Evolutionary conservation across 2,329 filamentous ascomycete species (phyloP).

Genomic region (Penicillium sp.): DNA sequence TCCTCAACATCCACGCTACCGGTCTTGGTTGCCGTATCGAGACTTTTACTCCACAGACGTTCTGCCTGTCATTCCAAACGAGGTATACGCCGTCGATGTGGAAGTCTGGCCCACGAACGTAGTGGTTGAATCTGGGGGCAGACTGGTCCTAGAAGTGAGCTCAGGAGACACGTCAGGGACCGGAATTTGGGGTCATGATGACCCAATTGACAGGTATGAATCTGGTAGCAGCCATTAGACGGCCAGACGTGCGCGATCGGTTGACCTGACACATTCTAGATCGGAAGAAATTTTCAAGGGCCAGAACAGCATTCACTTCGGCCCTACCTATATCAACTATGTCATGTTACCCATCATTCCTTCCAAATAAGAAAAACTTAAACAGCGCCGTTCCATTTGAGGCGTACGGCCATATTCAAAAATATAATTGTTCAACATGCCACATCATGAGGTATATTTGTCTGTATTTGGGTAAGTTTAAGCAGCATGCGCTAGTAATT

Average conservation of each 20-base stretch:
- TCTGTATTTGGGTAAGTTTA: too few species aligned
- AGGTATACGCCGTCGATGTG: slow-evolving; percentile 54
- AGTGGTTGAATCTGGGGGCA: slow-evolving; percentile 25
- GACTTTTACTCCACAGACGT: slow-evolving; percentile 48
- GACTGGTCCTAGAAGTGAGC: slow-evolving; percentile 15
- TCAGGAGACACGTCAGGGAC: neutral
- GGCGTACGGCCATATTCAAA: too few species aligned
- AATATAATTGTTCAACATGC: too few species aligned
- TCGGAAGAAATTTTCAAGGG: neutral
- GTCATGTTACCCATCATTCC: slow-evolving; percentile 3
- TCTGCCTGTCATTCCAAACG: slow-evolving; percentile 48
- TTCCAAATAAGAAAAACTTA: too few species aligned
- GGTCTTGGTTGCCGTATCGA: slow-evolving; percentile 50
- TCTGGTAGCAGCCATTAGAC: neutral
- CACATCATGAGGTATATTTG: too few species aligned
- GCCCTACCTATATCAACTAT: neutral
- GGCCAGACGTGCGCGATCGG: too few species aligned
- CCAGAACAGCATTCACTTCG: slow-evolving; percentile 6
- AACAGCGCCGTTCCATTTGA: too few species aligned
- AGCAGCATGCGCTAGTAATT: too few species aligned
- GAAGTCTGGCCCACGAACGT: slow-evolving; percentile 39
- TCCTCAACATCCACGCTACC: slow-evolving; percentile 45
- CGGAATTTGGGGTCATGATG: neutral
- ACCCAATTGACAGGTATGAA: slow-evolving; percentile 5
- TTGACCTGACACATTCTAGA: neutral